phyloP scores from a whole-genome alignment of 495 filamentous ascomycete species.

The Aspergillus asperescens region DNA sequence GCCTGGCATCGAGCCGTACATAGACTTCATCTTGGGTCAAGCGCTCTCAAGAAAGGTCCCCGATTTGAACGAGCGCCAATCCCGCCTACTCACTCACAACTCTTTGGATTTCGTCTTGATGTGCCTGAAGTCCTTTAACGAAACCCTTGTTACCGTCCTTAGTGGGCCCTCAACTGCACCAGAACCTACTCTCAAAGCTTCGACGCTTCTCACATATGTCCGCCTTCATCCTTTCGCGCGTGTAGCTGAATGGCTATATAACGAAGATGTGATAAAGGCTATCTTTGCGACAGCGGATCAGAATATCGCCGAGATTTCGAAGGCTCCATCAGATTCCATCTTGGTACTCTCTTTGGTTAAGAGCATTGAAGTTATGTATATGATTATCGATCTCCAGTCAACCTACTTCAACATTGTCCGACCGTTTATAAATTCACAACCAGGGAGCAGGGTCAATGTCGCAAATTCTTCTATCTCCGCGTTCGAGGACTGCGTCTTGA shows the following conservation, averaged over 20 bases:
- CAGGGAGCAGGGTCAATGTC: constrained; percentile 44
- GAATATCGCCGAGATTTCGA: constrained; percentile 60
- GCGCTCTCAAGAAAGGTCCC: constrained; percentile 59
- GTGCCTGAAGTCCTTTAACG: constrained; percentile 82
- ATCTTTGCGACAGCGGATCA: constrained; percentile 73
- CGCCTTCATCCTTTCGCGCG: constrained; percentile 85
- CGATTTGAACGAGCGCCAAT: constrained; percentile 55
- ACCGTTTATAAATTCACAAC: constrained; percentile 61
- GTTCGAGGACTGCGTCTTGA: constrained; percentile 88
- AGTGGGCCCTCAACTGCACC: constrained; percentile 66
- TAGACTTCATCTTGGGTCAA: constrained; percentile 79
- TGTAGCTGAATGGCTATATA: constrained; percentile 96
- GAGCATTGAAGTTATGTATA: constrained; percentile 72
- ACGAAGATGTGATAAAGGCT: constrained; percentile 75
- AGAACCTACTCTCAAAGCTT: constrained; percentile 64
- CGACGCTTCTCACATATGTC: constrained; percentile 68
- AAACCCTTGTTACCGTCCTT: constrained; percentile 77
- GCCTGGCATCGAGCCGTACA: constrained; percentile 83
- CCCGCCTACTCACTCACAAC: constrained; percentile 63
- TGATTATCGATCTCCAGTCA: constrained; percentile 77
- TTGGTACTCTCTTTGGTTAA: constrained; percentile 66
- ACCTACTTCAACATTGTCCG: constrained; percentile 86
- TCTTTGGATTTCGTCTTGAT: constrained; percentile 73
- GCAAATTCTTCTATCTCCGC: constrained; percentile 70
- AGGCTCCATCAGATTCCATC: constrained; percentile 63